A percentile compares a stretch with the other conserved stretches of the same genome.
These are phyloP conservation scores for Daldinia loculata DNA, from an alignment of 495 filamentous ascomycete genomes.

Conservation along the genomic window DNA sequence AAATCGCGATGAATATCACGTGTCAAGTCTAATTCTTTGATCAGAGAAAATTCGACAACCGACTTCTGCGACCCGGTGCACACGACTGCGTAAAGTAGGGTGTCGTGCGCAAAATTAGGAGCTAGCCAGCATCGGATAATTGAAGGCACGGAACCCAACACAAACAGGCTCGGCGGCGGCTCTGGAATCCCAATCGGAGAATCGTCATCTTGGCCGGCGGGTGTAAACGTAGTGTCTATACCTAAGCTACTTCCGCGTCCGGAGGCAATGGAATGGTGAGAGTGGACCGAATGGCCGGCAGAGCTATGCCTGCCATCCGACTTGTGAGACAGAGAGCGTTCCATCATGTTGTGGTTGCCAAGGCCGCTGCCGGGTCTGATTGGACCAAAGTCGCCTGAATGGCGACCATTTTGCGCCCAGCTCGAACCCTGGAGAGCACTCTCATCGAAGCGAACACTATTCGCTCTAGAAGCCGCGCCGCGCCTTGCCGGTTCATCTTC, in stretches of 20 bases:
- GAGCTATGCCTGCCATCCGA: conserved; percentile 97
- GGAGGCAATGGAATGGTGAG: conserved; percentile 66
- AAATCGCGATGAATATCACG: conserved; percentile 69
- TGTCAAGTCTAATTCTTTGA: conserved; percentile 74
- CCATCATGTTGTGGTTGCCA: conserved; percentile 83
- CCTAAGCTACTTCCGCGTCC: conserved; percentile 85
- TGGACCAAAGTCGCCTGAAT: conserved; percentile 81
- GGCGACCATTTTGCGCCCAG: conserved; percentile 82
- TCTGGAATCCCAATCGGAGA: conserved; percentile 71
- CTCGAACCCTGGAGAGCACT: conserved; percentile 87
- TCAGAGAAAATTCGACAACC: conserved; percentile 72
- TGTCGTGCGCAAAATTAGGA: conserved; percentile 82
- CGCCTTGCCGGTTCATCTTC: conserved; percentile 89
- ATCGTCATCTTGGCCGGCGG: conserved; percentile 67
- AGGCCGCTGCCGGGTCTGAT: conserved; percentile 81
- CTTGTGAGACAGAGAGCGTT: conserved; percentile 90
- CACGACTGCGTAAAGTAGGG: conserved; percentile 87
- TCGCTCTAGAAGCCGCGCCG: conserved; percentile 86
- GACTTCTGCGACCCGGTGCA: conserved; percentile 93
- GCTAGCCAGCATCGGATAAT: conserved; percentile 97
- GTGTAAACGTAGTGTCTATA: conserved; percentile 74
- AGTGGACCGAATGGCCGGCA: conserved; percentile 76
- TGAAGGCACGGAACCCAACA: conserved; percentile 85
- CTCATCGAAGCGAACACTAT: conserved; percentile 98
- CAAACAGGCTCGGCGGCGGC: conserved; percentile 83